phyloP scores from a whole-genome alignment of 2,329 filamentous ascomycete species.

The Beauveria varroae region DNA sequence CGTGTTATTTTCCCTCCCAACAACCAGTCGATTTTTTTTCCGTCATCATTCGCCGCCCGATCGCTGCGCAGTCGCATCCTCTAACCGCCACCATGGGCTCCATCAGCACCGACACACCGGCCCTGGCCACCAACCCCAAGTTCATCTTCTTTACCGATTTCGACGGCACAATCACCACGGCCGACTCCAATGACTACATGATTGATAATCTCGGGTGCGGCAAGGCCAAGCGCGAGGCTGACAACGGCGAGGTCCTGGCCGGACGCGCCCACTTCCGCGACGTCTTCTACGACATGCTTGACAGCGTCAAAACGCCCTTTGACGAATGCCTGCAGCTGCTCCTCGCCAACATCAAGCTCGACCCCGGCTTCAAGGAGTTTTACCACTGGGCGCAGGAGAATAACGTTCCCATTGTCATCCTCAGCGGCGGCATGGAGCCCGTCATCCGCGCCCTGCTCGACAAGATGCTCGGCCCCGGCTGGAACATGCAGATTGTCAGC shows the following conservation, averaged over 20 bases:
- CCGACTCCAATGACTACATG: slow-evolving; percentile 61
- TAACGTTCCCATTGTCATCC: slow-evolving; percentile 85
- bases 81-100: slow-evolving; percentile 33
- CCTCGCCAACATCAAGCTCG: slow-evolving; percentile 75
- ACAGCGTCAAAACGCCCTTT: slow-evolving; percentile 74
- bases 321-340: slow-evolving; percentile 74
- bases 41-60: no score
- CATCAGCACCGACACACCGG: slow-evolving; percentile 39
- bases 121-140: slow-evolving; percentile 63
- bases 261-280: slow-evolving; percentile 70
- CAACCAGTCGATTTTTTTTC: not conserved
- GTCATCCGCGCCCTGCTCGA: slow-evolving; percentile 79
- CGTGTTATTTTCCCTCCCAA: no score
- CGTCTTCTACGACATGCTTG: slow-evolving; percentile 86
- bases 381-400: slow-evolving; percentile 73
- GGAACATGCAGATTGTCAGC: slow-evolving; percentile 82
- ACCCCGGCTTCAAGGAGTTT: slow-evolving; percentile 83
- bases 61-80: not conserved
- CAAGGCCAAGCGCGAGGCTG: slow-evolving; percentile 56
- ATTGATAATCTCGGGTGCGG: slow-evolving; percentile 92
- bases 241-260: slow-evolving; percentile 70
- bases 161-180: slow-evolving; percentile 84
- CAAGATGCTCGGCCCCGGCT: slow-evolving; percentile 68
- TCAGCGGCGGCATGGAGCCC: slow-evolving; percentile 88
- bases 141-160: slow-evolving; percentile 99